Percentiles rank a stretch among this genome's conserved stretches.
Conservation (phyloP, 75 land plant species). For the Azolla pinnata region DNA sequence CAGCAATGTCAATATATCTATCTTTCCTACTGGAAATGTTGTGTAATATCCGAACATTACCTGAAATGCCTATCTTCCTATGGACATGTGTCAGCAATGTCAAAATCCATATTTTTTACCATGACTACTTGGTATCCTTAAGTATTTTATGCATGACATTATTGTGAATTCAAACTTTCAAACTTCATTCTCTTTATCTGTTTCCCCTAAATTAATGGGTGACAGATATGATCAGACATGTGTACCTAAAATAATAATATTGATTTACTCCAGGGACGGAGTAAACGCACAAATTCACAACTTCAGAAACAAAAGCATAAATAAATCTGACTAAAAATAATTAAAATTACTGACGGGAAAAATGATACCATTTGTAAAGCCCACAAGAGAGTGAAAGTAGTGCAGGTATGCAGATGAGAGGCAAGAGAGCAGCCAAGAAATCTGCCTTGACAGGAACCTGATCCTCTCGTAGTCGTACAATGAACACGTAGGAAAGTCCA, state of each 20-base stretch:
- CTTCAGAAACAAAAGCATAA: too few species aligned
- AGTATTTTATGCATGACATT: background rate
- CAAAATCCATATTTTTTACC: too few species aligned
- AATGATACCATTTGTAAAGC: conserved; percentile 74
- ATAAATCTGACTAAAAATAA: background rate
- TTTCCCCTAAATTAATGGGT: background rate
- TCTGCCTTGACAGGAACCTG: conserved; percentile 64
- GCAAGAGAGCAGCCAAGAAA: conserved; percentile 93
- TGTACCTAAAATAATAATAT: too few species aligned
- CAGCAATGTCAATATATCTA: too few species aligned
- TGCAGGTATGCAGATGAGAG: conserved; percentile 86
- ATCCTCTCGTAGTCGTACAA: conserved; percentile 62
- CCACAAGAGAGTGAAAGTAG: conserved; percentile 68
- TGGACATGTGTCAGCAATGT: too few species aligned
- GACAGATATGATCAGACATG: background rate
- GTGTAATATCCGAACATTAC: too few species aligned
- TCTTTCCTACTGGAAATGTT: too few species aligned
- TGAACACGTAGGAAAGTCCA: conserved; percentile 82
- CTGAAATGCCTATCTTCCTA: too few species aligned
- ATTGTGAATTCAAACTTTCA: background rate
- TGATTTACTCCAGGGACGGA: too few species aligned
- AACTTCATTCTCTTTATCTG: background rate
- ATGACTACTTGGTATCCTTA: background rate
- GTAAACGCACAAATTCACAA: too few species aligned
- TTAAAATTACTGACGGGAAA: background rate